Percentiles rank a stretch among this genome's conserved stretches.
Conservation (phyloP, 768 basidiomycete species). For the Cytidiella melzeri region DNA sequence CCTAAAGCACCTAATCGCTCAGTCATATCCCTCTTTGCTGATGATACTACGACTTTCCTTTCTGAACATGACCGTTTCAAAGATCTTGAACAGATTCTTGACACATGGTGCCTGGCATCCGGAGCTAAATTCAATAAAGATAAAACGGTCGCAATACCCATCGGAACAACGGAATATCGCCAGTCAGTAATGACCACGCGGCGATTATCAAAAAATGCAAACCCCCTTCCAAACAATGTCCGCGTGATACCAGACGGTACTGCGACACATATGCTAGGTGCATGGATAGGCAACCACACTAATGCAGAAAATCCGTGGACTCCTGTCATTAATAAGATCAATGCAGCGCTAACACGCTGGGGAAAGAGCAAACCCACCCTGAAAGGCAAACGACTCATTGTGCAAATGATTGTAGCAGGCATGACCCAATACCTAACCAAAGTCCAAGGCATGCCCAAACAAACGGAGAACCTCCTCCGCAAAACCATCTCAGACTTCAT, state of each 20-base stretch:
- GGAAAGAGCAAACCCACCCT: constrained; percentile 6
- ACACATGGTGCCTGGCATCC: constrained; percentile 5
- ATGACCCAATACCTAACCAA: constrained; percentile 23
- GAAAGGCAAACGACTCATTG: constrained; percentile 14
- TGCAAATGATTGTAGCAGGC: constrained; percentile 18
- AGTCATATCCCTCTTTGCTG: constrained; percentile 32
- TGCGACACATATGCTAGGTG: constrained; percentile 11
- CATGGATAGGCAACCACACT: constrained; percentile 14
- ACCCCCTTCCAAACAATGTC: neutral
- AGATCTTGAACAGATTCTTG: neutral
- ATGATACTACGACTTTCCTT: constrained; percentile 33
- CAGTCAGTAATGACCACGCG: neutral
- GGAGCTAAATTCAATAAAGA: constrained; percentile 3
- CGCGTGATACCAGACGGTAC: neutral
- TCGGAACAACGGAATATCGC: neutral
- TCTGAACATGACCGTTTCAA: neutral
- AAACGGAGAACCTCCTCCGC: neutral
- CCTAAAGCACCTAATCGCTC: constrained; percentile 17
- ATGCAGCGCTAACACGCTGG: neutral
- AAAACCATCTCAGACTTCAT: constrained; percentile 2
- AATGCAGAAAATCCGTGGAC: constrained; percentile 6
- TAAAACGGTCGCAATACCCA: neutral
- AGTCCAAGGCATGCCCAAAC: constrained; percentile 23
- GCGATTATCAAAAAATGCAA: neutral
- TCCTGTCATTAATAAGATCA: constrained; percentile 7